A percentile compares a stretch with the other conserved stretches of the same genome.
Evolutionary conservation across 2,329 filamentous ascomycete species (phyloP).

Genomic region (Penicillium crustosum): DNA sequence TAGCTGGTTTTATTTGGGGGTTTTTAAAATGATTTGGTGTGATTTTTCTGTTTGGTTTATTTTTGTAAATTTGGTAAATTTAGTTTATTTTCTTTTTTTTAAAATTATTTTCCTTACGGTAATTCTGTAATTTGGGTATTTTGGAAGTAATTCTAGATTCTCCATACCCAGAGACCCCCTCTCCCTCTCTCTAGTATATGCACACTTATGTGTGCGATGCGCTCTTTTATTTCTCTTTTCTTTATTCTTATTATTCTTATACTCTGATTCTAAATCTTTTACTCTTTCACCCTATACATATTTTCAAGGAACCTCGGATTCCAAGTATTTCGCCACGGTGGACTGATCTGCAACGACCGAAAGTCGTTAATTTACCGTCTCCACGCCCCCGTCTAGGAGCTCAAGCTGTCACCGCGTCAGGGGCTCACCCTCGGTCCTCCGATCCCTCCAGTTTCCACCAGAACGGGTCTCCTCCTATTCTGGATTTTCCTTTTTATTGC

Average conservation of each 20-base stretch:
- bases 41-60: conserved; percentile 1
- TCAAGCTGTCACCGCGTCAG: conserved; percentile 41
- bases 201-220: neutral
- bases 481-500: conserved; percentile 31
- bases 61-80: no score
- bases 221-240: neutral
- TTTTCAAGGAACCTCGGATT: neutral
- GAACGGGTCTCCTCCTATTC: conserved; percentile 39
- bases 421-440: conserved; percentile 29
- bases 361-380: conserved; percentile 31
- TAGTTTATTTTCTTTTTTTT: neutral
- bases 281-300: neutral
- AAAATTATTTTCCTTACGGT: neutral
- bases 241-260: neutral
- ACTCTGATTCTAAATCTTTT: neutral
- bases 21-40: neutral
- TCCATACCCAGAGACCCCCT: neutral
- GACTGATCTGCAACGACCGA: conserved; percentile 28
- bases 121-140: neutral
- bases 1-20: neutral
- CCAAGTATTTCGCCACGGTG: conserved; percentile 14
- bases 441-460: conserved; percentile 30
- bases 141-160: neutral
- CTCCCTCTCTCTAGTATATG: neutral
- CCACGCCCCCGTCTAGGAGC: conserved; percentile 26